Conservation (phyloP, 306 rosid species). For the Acacia crassicarpa region DNA sequence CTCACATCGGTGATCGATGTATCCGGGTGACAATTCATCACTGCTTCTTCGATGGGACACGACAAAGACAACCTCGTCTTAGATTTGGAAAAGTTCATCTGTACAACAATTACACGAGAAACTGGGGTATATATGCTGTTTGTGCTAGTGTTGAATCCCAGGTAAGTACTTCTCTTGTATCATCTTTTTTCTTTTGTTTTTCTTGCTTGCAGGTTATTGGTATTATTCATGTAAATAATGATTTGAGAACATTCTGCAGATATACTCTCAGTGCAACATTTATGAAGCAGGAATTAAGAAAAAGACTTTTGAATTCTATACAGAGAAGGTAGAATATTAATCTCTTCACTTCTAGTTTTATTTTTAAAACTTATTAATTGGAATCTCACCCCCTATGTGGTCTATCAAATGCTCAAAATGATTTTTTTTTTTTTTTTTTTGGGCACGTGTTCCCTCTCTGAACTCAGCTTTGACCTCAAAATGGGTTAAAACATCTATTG, state of each 20-base stretch:
- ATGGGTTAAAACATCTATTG: background rate
- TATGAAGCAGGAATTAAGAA: slow-evolving; percentile 77
- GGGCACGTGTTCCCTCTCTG: background rate
- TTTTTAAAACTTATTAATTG: background rate
- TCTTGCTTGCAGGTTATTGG: background rate
- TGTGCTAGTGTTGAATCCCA: slow-evolving; percentile 97
- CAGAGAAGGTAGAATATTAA: slow-evolving; percentile 63
- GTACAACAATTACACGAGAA: slow-evolving; percentile 84
- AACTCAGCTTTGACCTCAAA: slow-evolving; percentile 1
- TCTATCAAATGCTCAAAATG: background rate
- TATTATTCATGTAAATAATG: slow-evolving; percentile 1
- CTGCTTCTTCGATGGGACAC: slow-evolving; percentile 89
- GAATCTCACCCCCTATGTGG: background rate
- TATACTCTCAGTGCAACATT: slow-evolving; percentile 77
- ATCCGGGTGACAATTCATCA: slow-evolving; percentile 93
- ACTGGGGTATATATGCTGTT: slow-evolving; percentile 93
- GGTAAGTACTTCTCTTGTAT: slow-evolving; percentile 38
- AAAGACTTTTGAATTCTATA: slow-evolving; percentile 69
- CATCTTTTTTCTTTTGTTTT: background rate
- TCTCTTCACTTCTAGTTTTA: background rate
- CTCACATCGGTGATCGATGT: slow-evolving; percentile 79
- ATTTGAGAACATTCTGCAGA: slow-evolving; percentile 40
- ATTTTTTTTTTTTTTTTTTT: background rate
- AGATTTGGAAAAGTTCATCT: slow-evolving; percentile 88
- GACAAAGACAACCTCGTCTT: slow-evolving; percentile 91